Conservation (phyloP, 176 grass and related monocot species). For the Aechmea fasciata region DNA sequence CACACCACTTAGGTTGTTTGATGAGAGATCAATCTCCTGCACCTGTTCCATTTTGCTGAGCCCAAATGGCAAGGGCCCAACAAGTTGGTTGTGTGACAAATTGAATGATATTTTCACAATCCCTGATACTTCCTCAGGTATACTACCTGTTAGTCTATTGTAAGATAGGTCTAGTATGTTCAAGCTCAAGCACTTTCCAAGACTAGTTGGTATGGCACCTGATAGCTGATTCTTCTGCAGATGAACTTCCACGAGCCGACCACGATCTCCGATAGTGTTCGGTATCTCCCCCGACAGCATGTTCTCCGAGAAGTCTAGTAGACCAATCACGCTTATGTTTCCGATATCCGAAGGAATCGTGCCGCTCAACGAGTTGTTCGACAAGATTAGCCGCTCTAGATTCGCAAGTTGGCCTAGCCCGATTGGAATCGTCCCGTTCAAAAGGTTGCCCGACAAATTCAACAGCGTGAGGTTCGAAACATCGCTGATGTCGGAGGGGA, state of each 20-base stretch:
- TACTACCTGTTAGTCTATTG: slow-evolving; percentile 39
- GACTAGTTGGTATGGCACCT: slow-evolving; percentile 46
- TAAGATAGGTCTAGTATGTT: slow-evolving; percentile 48
- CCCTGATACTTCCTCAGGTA: slow-evolving; percentile 35
- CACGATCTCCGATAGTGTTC: slow-evolving; percentile 35
- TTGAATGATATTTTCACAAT: slow-evolving; percentile 41
- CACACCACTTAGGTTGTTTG: slow-evolving; percentile 48
- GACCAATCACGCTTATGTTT: slow-evolving; percentile 30
- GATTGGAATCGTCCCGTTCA: slow-evolving; percentile 45
- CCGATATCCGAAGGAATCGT: slow-evolving; percentile 45
- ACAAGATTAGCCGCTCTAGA: slow-evolving; percentile 41
- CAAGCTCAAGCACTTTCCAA: slow-evolving; percentile 20
- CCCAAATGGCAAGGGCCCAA: slow-evolving; percentile 34
- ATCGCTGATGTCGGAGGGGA: slow-evolving; percentile 44
- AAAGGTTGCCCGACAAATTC: slow-evolving; percentile 65
- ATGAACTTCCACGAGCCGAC: slow-evolving; percentile 5
- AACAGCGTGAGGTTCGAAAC: slow-evolving; percentile 52
- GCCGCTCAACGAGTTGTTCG: slow-evolving; percentile 41
- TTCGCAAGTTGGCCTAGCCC: slow-evolving; percentile 31
- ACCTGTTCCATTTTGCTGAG: slow-evolving; percentile 43
- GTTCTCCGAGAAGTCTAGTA: slow-evolving; percentile 53
- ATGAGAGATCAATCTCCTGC: slow-evolving; percentile 52
- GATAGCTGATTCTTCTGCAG: slow-evolving; percentile 46
- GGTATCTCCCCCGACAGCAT: slow-evolving; percentile 44
- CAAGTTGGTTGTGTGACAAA: slow-evolving; percentile 60